Percentiles rank a stretch among this genome's conserved stretches.
phyloP scores from a whole-genome alignment of 108 stramenopile species.

The Craspedostauros australis region DNA sequence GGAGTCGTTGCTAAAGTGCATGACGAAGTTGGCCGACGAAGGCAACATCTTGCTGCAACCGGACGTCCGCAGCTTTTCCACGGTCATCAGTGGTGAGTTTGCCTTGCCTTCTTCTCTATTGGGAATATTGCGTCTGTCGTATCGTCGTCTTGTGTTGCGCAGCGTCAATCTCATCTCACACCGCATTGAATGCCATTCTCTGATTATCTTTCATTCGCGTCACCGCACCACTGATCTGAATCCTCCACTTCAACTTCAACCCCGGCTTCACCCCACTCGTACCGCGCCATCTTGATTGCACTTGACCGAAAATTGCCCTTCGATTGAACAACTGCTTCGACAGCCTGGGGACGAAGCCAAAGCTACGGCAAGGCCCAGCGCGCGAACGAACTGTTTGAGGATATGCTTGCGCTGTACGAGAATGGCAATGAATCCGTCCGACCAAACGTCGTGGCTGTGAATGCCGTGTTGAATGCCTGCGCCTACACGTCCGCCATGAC shows the following conservation, averaged over 20 bases:
- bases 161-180: too few relatives aligned
- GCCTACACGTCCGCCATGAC: constrained; percentile 57
- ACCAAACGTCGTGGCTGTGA: constrained; percentile 60
- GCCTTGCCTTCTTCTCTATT: too few relatives aligned
- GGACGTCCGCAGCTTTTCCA: constrained; percentile 55
- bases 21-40: constrained; percentile 39
- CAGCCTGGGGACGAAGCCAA: constrained; percentile 53
- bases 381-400: constrained; percentile 44
- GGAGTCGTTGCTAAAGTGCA: constrained; percentile 41
- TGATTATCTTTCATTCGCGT: too few relatives aligned
- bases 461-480: constrained; percentile 78
- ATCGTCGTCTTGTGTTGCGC: too few relatives aligned
- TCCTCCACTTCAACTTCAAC: too few relatives aligned
- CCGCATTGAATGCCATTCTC: too few relatives aligned
- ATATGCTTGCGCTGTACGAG: constrained; percentile 54
- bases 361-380: constrained; percentile 53
- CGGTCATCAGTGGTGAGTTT: constrained; percentile 58
- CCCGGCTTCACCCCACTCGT: too few relatives aligned
- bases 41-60: constrained; percentile 42
- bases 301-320: neutral
- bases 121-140: too few relatives aligned
- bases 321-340: too few relatives aligned
- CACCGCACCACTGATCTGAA: too few relatives aligned
- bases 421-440: constrained; percentile 29
- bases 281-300: constrained; percentile 3